Conservation (phyloP, 192 early-diverging fungal species). For the Entophlyctis luteolus region DNA sequence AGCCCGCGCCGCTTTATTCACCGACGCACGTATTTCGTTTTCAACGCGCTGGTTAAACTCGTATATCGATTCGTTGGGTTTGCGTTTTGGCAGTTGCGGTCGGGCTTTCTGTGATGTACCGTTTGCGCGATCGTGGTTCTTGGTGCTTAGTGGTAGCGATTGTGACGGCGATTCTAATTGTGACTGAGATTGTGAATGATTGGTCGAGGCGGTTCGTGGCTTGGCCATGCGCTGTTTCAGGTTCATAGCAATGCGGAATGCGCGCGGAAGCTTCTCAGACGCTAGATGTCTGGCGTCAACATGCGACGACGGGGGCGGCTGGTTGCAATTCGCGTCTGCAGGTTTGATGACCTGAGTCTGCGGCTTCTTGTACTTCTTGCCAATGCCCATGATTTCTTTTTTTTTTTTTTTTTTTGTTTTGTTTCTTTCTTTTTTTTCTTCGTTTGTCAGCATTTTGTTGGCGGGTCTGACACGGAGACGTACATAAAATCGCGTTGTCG, state of each 20-base stretch:
- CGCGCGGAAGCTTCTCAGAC: conserved; percentile 6
- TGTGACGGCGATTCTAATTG: too few species aligned
- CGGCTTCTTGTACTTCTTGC: conserved; percentile 20
- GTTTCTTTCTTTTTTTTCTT: background rate
- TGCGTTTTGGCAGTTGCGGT: conserved; percentile 5
- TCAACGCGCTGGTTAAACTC: background rate
- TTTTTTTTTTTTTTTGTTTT: background rate
- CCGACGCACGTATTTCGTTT: background rate
- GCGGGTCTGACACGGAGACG: background rate
- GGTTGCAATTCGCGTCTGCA: background rate
- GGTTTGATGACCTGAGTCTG: background rate
- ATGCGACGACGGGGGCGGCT: background rate
- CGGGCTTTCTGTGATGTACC: background rate
- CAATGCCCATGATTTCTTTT: background rate
- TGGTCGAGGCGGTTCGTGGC: background rate
- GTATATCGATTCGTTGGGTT: background rate
- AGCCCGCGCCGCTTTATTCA: conserved; percentile 12
- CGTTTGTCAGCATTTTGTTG: background rate
- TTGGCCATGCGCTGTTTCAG: background rate
- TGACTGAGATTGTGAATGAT: too few species aligned
- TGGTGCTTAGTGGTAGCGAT: too few species aligned
- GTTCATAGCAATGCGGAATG: too few species aligned
- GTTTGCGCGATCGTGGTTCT: background rate
- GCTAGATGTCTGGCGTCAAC: background rate
- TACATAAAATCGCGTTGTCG: background rate